These are phyloP conservation scores for Suillus luteus DNA, from an alignment of 768 basidiomycete genomes.

Conservation along the genomic window DNA sequence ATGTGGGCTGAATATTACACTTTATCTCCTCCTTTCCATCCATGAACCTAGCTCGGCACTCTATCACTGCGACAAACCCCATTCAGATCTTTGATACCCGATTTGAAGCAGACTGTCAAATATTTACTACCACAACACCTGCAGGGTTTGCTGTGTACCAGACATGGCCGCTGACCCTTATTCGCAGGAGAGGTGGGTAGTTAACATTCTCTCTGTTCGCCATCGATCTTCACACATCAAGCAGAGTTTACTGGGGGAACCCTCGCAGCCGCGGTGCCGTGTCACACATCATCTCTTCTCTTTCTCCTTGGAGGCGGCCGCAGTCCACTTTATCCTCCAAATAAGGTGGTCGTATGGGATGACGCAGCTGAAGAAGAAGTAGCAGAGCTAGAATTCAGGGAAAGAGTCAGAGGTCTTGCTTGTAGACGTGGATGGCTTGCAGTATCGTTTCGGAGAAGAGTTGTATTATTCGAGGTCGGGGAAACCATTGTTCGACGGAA, in stretches of 20 bases:
- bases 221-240: constrained; percentile 23
- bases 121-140: constrained; percentile 80
- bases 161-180: constrained; percentile 70
- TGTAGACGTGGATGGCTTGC: constrained; percentile 85
- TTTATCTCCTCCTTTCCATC: constrained; percentile 24
- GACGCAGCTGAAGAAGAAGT: constrained; percentile 75
- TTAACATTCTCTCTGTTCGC: not conserved
- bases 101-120: constrained; percentile 77
- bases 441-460: constrained; percentile 76
- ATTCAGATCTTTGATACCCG: constrained; percentile 75
- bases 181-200: constrained; percentile 76
- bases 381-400: constrained; percentile 88
- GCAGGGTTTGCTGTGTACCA: constrained; percentile 85
- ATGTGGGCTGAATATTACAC: constrained; percentile 15
- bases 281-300: constrained; percentile 80
- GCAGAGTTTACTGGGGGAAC: constrained; percentile 81
- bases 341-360: constrained; percentile 92
- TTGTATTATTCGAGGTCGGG: constrained; percentile 75
- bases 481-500: constrained; percentile 61
- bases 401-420: constrained; percentile 76
- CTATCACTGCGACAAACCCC: constrained; percentile 75
- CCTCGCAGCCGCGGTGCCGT: constrained; percentile 70
- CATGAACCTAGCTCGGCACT: constrained; percentile 89
- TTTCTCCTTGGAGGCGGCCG: constrained; percentile 88
- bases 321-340: constrained; percentile 87